Conservation (phyloP, 306 rosid genomes). For the Quercus rubra region DNA sequence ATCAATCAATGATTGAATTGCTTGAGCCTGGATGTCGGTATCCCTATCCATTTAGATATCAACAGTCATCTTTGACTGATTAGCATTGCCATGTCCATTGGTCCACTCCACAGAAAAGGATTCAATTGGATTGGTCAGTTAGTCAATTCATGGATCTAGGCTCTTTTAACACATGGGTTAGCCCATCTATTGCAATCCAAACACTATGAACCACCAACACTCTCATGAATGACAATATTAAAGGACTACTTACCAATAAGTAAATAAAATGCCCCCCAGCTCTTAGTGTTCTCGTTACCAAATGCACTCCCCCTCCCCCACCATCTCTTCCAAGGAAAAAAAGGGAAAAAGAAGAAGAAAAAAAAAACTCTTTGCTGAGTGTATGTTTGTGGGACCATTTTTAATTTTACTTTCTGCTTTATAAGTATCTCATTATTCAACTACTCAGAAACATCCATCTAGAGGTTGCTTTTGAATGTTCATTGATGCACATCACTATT, state of each 20-base stretch:
- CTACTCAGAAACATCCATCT: not conserved
- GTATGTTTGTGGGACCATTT: not conserved
- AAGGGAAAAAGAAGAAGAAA: too few species aligned
- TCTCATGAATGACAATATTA: not conserved
- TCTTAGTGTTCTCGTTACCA: not conserved
- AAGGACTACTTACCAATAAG: too few species aligned
- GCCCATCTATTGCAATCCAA: slow-evolving; percentile 17
- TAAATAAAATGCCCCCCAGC: not conserved
- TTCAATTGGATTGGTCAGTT: slow-evolving; percentile 20
- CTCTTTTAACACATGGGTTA: slow-evolving; percentile 1
- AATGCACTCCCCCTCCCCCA: not conserved
- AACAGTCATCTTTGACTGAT: slow-evolving; percentile 21
- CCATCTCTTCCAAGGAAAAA: too few species aligned
- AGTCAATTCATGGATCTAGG: slow-evolving; percentile 3
- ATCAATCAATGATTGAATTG: slow-evolving; percentile 16
- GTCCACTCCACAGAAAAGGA: slow-evolving; percentile 14
- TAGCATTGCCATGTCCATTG: slow-evolving; percentile 1
- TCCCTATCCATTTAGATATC: slow-evolving; percentile 30
- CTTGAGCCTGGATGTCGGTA: slow-evolving; percentile 11
- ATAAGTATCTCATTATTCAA: not conserved
- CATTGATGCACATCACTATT: not conserved
- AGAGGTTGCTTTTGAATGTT: not conserved
- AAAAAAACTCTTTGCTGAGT: too few species aligned
- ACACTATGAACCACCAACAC: not conserved
- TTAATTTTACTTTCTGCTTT: not conserved